These are phyloP conservation scores for Pichia sp. DNA, from an alignment of 1,139 yeast genomes.

Conservation along the genomic window DNA sequence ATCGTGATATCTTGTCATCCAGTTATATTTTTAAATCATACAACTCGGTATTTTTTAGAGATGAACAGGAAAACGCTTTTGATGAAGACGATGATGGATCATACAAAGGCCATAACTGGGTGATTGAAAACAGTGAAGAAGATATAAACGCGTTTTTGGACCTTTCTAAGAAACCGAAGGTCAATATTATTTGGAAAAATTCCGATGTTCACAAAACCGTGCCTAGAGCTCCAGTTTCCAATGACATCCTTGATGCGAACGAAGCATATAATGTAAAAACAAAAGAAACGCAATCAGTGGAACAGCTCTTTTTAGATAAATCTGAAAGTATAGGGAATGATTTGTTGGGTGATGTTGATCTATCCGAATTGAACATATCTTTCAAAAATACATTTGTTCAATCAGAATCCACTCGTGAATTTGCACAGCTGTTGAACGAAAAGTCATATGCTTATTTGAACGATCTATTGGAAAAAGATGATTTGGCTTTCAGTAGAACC, in stretches of 20 bases:
- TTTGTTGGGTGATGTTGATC: not conserved
- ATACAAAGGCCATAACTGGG: slow-evolving; percentile 7
- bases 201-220: not conserved
- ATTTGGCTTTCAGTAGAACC: not conserved
- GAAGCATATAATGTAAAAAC: not conserved
- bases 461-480: slow-evolving; percentile 16
- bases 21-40: not conserved
- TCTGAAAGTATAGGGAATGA: not conserved
- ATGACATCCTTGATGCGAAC: not conserved
- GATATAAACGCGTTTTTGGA: not conserved
- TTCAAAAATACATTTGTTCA: not conserved
- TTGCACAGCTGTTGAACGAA: slow-evolving; percentile 14
- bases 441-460: slow-evolving; percentile 24
- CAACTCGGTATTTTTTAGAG: not conserved
- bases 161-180: not conserved
- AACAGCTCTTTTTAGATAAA: not conserved
- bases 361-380: not conserved
- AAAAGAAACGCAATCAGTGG: not conserved
- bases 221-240: not conserved
- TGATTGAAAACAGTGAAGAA: not conserved
- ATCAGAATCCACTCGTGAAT: slow-evolving; percentile 1
- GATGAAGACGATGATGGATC: not conserved
- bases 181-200: too few relatives aligned
- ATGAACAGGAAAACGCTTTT: not conserved
- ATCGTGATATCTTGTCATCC: not conserved